Conservation (phyloP, 192 early-diverging fungal species). For the Chytriomyces hyalinus region DNA sequence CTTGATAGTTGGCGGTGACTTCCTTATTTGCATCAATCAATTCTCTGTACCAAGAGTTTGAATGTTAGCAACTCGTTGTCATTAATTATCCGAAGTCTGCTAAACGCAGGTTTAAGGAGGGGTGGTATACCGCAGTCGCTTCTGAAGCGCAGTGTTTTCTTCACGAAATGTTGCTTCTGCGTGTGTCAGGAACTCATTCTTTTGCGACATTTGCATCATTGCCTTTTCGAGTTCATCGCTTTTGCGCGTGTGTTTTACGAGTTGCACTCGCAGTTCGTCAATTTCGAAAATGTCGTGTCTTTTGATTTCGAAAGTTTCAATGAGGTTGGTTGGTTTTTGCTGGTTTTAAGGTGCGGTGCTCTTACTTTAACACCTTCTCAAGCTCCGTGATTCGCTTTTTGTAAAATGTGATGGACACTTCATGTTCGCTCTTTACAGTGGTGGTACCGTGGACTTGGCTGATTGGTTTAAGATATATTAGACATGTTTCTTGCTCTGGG, state of each 20-base stretch:
- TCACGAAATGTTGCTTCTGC: slow-evolving; percentile 50
- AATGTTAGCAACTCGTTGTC: not conserved
- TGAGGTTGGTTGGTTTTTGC: no score
- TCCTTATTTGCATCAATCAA: slow-evolving; percentile 62
- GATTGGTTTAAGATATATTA: not conserved
- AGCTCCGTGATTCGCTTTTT: slow-evolving; percentile 45
- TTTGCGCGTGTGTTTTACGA: slow-evolving; percentile 44
- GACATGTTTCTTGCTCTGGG: no score
- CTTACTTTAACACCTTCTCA: slow-evolving; percentile 41
- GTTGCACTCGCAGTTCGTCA: slow-evolving; percentile 54
- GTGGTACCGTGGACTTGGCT: slow-evolving; percentile 16
- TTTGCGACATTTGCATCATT: slow-evolving; percentile 40
- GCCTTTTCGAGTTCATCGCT: slow-evolving; percentile 46
- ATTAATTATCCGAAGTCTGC: not conserved
- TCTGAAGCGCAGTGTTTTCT: slow-evolving; percentile 58
- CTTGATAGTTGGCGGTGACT: slow-evolving; percentile 58
- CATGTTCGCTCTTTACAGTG: slow-evolving; percentile 30
- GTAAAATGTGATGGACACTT: slow-evolving; percentile 23
- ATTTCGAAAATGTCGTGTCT: slow-evolving; percentile 56
- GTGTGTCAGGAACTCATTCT: slow-evolving; percentile 50
- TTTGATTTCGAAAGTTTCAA: not conserved
- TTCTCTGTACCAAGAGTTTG: slow-evolving; percentile 39
- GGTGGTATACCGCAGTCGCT: slow-evolving; percentile 42
- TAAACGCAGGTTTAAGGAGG: not conserved
- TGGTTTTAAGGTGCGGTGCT: not conserved